A percentile compares a stretch with the other conserved stretches of the same genome.
Evolutionary conservation across 2,329 filamentous ascomycete species (phyloP).

Genomic region (Akanthomyces dipterigenus): DNA sequence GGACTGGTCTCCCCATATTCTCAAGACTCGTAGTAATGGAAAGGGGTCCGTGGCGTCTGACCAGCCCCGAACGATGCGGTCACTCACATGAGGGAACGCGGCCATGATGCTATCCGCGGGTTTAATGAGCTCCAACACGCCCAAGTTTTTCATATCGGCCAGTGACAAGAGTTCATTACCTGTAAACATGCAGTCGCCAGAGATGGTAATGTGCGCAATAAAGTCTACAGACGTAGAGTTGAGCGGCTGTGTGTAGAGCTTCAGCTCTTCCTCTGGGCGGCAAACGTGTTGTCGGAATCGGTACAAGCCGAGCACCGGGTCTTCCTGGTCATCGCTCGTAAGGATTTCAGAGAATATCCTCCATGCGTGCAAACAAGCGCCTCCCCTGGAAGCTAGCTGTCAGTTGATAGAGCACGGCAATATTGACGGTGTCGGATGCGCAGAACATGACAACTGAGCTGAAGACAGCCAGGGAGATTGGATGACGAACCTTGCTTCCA

Average conservation of each 20-base stretch:
- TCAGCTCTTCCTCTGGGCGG: slow-evolving; percentile 26
- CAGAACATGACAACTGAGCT: background rate
- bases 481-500: slow-evolving; percentile 31
- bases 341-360: slow-evolving; percentile 31
- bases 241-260: slow-evolving; percentile 31
- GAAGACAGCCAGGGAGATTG: background rate
- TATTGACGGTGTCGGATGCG: background rate
- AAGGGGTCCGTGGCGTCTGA: slow-evolving; percentile 35
- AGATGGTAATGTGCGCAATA: slow-evolving; percentile 35
- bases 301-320: slow-evolving; percentile 30
- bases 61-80: slow-evolving; percentile 42
- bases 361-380: slow-evolving; percentile 32
- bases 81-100: slow-evolving; percentile 31
- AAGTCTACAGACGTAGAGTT: slow-evolving; percentile 31
- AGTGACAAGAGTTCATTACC: slow-evolving; percentile 35
- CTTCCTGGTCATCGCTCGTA: slow-evolving; percentile 23
- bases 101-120: slow-evolving; percentile 23
- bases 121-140: slow-evolving; percentile 40
- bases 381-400: background rate
- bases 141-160: slow-evolving; percentile 38
- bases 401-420: background rate
- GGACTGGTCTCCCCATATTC: slow-evolving; percentile 36
- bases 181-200: slow-evolving; percentile 28
- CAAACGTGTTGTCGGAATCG: slow-evolving; percentile 34
- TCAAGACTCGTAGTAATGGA: slow-evolving; percentile 39